Evolutionary conservation across 192 early-diverging fungal species (phyloP), one percentile per base, ranked within the genome.

Genomic region (Kappamyces sp.): DNA sequence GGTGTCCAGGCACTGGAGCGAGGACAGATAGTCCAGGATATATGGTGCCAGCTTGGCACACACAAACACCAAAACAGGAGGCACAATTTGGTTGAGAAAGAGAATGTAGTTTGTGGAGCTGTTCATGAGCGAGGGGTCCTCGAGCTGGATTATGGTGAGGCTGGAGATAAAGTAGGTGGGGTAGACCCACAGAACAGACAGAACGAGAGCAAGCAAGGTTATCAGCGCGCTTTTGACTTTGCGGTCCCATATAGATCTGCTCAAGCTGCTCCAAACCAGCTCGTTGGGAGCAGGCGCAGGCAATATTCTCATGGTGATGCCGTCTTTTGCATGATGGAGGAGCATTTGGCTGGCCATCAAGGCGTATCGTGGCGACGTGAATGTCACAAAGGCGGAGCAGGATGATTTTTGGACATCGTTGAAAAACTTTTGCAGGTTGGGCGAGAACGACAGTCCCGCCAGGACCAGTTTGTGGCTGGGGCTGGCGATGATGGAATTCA

Each of bases 361-460:
- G 15, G 74, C 73, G n/a, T 64, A 35, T 35, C 66, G 40, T 49
- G 73, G 72, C 3, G 68, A 59, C 23, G 63, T 63, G 57, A 80
- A 80, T 2, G 78, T 80, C 2, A 80, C 75, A 62, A 80, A 80
- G 1, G 61, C 78, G 6, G 74, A 65, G 1, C 55, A 36, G 10
- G 52, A 34, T 1, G 60, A 23, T 2, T 35, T 63, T 36, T 62
- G 34, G 34, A 49, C 50, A 35, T 65, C 58, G 13, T 57, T 44
- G n/a, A 55, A 60, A 10, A 58, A 13, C 38, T 40, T 59, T 51
- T 51, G 9, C 36, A 7, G 4, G 8, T 59, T 13, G 6, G 37
- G 13, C 15, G 47, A 12, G 38, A 41, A 23, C 2, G 40, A 37
- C 8, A 59, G 55, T 3, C n/a, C 61, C 9, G 47, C 5, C 3